Base-by-base conservation (phyloP, 2,329 filamentous ascomycete genomes). In the Cyphellophora europaea region DNA sequence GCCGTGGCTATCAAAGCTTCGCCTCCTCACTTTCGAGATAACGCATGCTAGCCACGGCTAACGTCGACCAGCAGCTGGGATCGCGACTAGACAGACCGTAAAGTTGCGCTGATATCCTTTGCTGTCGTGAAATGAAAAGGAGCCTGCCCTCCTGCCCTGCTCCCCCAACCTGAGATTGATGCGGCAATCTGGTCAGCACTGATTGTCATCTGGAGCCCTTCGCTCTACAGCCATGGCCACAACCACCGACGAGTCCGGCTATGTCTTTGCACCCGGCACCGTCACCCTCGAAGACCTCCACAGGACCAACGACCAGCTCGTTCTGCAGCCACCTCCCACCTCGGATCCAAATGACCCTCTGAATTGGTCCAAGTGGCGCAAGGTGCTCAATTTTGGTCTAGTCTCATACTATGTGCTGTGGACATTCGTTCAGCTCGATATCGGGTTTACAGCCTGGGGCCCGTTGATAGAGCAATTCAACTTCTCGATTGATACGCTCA, bases 391-490 rank as follows among this genome's bases (percentile, higher is more conserved):
- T 19, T 51, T 47, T 30, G 44, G 18, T 12, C 36, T 53, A 11
- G 48, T 48, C 10, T 49, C 37, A 13, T 51, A 46, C 33, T 53
- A 50, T 29, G 45, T 49, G 21, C 33, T 51, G 19, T 50, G 51
- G 49, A 47, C 50, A 6, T 44, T 49, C 17, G 49, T 49, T 14
- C 13, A 33, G 18, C 19, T 59, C 35, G 55, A 61, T 10, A 58
- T 58, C 23, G 60, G 58, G 8, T 47, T 48, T 6, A 52, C 55
- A 3, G 53, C 54, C 12, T 66, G 62, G 62, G 58, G 53, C 0
- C 53, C 55, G 5, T 52, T 64, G 48, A 53, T 56, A 14, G 42
- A 47, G 6, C 51, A 67, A 38, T 52, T 69, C 1, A 52, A 53
- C 21, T 58, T 65, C 43, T 53, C 45, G 19, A 52, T 51, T 33